Evolutionary conservation across 169 alveolate genomes (phyloP), one percentile per base, ranked within the genome.

Genomic region (Perkinsus olseni): DNA sequence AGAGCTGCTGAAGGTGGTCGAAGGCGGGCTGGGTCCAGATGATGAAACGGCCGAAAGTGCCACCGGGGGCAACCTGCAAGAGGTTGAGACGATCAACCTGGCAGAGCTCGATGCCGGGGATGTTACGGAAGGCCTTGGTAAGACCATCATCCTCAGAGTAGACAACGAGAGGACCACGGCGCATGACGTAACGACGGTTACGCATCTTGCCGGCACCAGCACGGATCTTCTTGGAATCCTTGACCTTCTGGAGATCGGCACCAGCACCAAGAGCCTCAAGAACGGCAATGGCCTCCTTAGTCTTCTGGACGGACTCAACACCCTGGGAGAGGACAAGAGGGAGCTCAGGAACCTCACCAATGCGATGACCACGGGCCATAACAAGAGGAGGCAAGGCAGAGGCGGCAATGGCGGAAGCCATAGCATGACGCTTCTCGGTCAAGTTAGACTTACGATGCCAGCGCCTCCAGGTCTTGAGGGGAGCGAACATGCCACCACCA

Each of bases 401-500:
- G 48, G 99, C 99, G 39, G 99, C 99, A 50, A 99, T 94, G 74
- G 99, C 99, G 17, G 99, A 94, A 34, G 99, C 99, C 92, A 98
- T 98, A 39, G 99, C 99, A 95, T 98, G 99, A 94, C 99, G 96
- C 97, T 97, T 98, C 96, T 98, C 98, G 94, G 97, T 98, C 93
- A 97, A 95, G 95, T 99, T 99, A 93, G 98, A 97, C 98, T 98
- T 98, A 91, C 99, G 96, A 97, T 99, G 99, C 99, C 99, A 98
- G 96, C 99, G 97, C 95, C 99, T 97, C 99, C 99, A 99, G 28
- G 98, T 98, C 96, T 98, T 98, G 93, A 98, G 97, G 38, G 99
- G 99, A 94, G 98, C 98, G 97, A 98, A 99, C 99, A 99, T 99
- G 93, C 99, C 99, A 93, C 99, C 99, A 91, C 99, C 99, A 93